phyloP scores from a whole-genome alignment of 192 early-diverging fungal genomes.

The Coemansia sp. region DNA sequence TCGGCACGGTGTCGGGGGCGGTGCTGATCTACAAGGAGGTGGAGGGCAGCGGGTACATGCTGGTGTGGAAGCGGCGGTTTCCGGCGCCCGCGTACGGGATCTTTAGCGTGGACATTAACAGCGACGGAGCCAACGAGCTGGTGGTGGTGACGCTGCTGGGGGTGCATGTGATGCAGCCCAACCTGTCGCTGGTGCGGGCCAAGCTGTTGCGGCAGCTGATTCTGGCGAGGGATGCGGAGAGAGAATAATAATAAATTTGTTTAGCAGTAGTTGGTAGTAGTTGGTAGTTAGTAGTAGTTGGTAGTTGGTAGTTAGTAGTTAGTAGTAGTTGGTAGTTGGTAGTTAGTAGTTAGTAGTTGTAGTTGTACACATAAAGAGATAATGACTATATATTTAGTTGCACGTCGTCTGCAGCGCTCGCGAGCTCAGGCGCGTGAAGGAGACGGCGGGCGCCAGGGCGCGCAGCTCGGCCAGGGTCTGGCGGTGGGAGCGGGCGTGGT shows the following conservation, averaged over 20 bases:
- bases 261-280: too few relatives aligned
- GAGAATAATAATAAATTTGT: neutral
- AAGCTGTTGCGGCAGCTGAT: conserved; percentile 40
- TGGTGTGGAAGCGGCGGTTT: conserved; percentile 54
- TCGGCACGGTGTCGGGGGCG: conserved; percentile 46
- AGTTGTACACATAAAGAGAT: neutral
- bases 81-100: conserved; percentile 50
- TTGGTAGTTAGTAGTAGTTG: too few relatives aligned
- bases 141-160: conserved; percentile 57
- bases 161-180: conserved; percentile 55
- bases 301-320: neutral
- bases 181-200: conserved; percentile 36
- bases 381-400: conserved; percentile 5
- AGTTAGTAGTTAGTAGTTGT: too few relatives aligned
- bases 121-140: conserved; percentile 55
- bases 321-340: neutral
- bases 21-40: conserved; percentile 53
- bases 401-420: conserved; percentile 27
- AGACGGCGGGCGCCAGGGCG: conserved; percentile 22
- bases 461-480: conserved; percentile 30
- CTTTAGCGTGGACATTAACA: conserved; percentile 51
- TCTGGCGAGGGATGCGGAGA: conserved; percentile 13
- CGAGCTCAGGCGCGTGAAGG: conserved; percentile 39
- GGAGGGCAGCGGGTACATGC: conserved; percentile 32
- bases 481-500: conserved; percentile 40